phyloP scores from a whole-genome alignment of 768 basidiomycete species.

The Podaxis rugospora region DNA sequence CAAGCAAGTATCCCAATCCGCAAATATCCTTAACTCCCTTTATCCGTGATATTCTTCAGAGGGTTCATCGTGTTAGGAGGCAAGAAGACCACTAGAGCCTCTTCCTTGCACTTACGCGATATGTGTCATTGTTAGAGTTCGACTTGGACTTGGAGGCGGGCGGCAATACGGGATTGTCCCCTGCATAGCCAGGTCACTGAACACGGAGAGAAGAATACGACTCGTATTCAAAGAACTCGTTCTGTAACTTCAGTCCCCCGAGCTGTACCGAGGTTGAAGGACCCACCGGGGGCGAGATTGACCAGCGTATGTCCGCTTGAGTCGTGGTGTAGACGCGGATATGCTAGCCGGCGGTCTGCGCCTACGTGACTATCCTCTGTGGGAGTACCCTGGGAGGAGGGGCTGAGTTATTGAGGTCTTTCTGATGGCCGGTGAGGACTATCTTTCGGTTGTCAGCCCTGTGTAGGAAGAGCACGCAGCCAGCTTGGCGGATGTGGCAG shows the following conservation, averaged over 20 bases:
- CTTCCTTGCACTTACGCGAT: background rate
- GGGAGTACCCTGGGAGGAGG: conserved; percentile 18
- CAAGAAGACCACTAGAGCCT: conserved; percentile 24
- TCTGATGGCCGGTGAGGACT: conserved; percentile 22
- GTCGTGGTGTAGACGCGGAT: conserved; percentile 24
- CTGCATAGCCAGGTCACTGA: conserved; percentile 77
- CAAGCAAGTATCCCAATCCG: conserved; percentile 83
- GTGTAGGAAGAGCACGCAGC: conserved; percentile 72
- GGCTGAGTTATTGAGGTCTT: conserved; percentile 31
- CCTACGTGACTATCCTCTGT: conserved; percentile 8
- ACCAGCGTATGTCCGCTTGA: conserved; percentile 68
- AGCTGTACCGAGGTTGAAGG: conserved; percentile 17
- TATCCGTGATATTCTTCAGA: conserved; percentile 77
- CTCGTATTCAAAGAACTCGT: conserved; percentile 53
- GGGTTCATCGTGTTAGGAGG: conserved; percentile 65
- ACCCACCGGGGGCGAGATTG: conserved; percentile 58
- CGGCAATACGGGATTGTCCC: conserved; percentile 55
- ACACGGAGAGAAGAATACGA: conserved; percentile 69
- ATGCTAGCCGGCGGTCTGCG: conserved; percentile 19
- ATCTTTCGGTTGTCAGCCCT: conserved; percentile 44
- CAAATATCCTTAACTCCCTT: conserved; percentile 77
- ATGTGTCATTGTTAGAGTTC: conserved; percentile 1
- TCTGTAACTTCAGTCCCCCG: conserved; percentile 28
- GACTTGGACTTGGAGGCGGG: background rate
- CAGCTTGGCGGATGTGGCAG: conserved; percentile 26